A percentile compares a stretch with the other conserved stretches of the same genome.
Evolutionary conservation across 176 grass and related monocot genomes (phyloP).

Genomic region (Elaeis guineensis): DNA sequence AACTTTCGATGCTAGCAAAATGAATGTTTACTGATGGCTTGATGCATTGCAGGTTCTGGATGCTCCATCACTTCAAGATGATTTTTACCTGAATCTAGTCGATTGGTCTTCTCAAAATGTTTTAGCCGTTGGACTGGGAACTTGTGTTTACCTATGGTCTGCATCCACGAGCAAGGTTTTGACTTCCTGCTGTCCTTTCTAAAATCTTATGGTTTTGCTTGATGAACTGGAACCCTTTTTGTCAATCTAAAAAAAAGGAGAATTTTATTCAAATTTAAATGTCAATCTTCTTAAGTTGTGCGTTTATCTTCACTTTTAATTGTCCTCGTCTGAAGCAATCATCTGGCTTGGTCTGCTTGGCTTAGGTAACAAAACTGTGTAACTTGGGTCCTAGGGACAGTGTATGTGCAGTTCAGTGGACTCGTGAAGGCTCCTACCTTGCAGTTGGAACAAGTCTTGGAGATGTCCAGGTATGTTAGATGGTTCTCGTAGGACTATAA

Average conservation of each 20-base stretch:
- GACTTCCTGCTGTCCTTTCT: not conserved
- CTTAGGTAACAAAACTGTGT: conserved; percentile 82
- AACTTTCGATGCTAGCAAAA: not conserved
- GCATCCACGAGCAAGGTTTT: conserved; percentile 77
- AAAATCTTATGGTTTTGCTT: too few species aligned
- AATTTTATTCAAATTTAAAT: too few species aligned
- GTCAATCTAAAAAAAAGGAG: too few species aligned
- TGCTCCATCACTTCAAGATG: conserved; percentile 82
- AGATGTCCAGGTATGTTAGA: conserved; percentile 68
- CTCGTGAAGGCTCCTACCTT: conserved; percentile 81
- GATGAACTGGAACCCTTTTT: too few species aligned
- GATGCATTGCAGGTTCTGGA: conserved; percentile 52
- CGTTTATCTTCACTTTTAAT: too few species aligned
- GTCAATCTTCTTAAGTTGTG: too few species aligned
- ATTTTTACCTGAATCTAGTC: conserved; percentile 97
- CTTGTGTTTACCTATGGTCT: conserved; percentile 91
- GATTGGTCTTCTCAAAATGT: conserved; percentile 96
- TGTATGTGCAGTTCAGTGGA: conserved; percentile 91
- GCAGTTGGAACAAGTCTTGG: conserved; percentile 83
- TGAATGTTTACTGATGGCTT: not conserved
- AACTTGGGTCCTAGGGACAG: conserved; percentile 74
- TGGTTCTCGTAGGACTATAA: too few species aligned
- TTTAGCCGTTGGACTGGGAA: conserved; percentile 84
- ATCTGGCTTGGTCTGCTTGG: not conserved
- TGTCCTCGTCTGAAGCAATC: not conserved